Base-by-base conservation (phyloP, 495 filamentous ascomycete species). In the Daldinia vernicosa region DNA sequence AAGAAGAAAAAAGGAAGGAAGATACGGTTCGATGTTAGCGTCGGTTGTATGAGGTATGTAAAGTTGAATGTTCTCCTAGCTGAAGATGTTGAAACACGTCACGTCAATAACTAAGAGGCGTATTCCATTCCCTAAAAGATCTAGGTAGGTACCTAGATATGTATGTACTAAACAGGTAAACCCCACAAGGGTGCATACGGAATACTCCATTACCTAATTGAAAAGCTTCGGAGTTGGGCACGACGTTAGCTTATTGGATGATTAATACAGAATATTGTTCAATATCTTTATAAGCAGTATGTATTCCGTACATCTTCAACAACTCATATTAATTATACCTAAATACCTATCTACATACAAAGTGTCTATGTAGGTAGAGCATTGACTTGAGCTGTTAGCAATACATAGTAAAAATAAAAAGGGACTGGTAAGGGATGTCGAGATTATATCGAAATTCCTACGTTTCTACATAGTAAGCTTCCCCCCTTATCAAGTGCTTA, bases 391-490 rank as follows among this genome's bases (percentile, higher is more conserved):
- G 33, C 33, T 35, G 17, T 27, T 26, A n/a, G n/a, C 30, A 33
- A 35, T 33, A 32, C n/a, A n/a, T 8, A 19, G 4, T 27, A 11
- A 33, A 15, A 54, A 11, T 11, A 15, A 54, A 53, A 35, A 12
- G 4, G 33, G n/a, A 17, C 17, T 15, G 14, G 22, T 27, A 19
- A 71, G 28, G 28, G 45, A 72, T 62, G 55, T 66, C 55, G 51
- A 52, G 27, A 51, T 72, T 30, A 61, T 72, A 68, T 68, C 65
- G 56, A 72, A 65, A 72, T 72, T 66, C 65, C 60, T 65, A 68
- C 69, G 54, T 64, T 50, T 32, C 62, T 17, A 14, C n/a, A n/a
- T n/a, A 32, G 30, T 33, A 33, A 50, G 24, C 19, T 32, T 27
- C 61, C 57, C n/a, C n/a, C n/a, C n/a, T n/a, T n/a, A n/a, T n/a